phyloP scores from a whole-genome alignment of 1,139 yeast genomes.

The Starmera stellimalicola region DNA sequence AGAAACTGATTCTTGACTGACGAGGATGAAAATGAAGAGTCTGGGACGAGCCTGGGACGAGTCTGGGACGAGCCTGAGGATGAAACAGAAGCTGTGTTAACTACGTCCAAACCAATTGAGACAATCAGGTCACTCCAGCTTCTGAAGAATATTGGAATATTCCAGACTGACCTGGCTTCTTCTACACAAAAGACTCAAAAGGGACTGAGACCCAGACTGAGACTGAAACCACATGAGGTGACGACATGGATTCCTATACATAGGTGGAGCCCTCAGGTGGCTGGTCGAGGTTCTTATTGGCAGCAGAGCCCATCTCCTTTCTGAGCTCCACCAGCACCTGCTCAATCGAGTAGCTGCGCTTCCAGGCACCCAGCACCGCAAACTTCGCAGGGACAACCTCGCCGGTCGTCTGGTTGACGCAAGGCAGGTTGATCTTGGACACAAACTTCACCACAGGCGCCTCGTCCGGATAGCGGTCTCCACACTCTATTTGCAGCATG shows the following conservation, averaged over 20 bases:
- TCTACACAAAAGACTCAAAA: background rate
- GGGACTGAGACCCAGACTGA: no score
- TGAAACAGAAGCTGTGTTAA: no score
- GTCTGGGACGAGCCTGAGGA: no score
- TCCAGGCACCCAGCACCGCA: slow-evolving; percentile 76
- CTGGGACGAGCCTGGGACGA: no score
- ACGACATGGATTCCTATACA: slow-evolving; percentile 14
- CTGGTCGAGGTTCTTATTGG: slow-evolving; percentile 79
- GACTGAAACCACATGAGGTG: background rate
- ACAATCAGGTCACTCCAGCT: no score
- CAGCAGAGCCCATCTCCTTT: slow-evolving; percentile 76
- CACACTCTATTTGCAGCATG: slow-evolving; percentile 74
- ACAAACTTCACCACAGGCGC: slow-evolving; percentile 80
- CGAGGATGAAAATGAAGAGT: no score
- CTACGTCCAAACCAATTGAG: no score
- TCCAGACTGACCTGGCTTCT: no score
- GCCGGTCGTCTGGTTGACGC: slow-evolving; percentile 65
- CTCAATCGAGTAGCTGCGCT: slow-evolving; percentile 84
- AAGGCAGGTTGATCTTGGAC: slow-evolving; percentile 82
- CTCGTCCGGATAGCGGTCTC: slow-evolving; percentile 73
- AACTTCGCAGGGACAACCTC: slow-evolving; percentile 52
- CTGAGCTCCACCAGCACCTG: slow-evolving; percentile 80
- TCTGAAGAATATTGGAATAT: no score
- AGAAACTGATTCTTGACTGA: no score
- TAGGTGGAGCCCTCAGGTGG: slow-evolving; percentile 84